A percentile compares a stretch with the other conserved stretches of the same genome.
phyloP scores from a whole-genome alignment of 2,329 filamentous ascomycete species.

The Cryoendolithus antarcticus region DNA sequence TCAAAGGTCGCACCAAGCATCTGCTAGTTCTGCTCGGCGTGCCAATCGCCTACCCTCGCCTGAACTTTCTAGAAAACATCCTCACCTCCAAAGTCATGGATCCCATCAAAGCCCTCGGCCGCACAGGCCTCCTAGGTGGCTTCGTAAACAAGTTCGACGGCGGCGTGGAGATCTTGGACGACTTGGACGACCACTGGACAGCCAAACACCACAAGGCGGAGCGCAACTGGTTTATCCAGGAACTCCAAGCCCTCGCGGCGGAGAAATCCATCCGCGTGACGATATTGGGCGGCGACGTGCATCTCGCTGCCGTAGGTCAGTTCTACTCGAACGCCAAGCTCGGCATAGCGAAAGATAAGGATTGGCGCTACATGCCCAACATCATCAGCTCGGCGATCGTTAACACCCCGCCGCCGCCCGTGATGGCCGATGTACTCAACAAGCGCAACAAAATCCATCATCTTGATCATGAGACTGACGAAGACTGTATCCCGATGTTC shows the following conservation, averaged over 20 bases:
- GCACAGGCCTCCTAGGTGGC: constrained; percentile 64
- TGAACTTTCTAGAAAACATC: constrained; percentile 51
- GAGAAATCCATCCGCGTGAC: constrained; percentile 87
- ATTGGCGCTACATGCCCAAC: constrained; percentile 95
- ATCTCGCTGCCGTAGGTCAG: constrained; percentile 81
- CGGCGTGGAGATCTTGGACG: constrained; percentile 81
- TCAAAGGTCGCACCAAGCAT: constrained; percentile 77
- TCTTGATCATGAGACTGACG: constrained; percentile 63
- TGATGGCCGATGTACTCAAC: constrained; percentile 85
- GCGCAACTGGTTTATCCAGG: constrained; percentile 73
- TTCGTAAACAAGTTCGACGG: constrained; percentile 85
- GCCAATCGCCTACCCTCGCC: constrained; percentile 34
- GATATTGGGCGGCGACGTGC: constrained; percentile 86
- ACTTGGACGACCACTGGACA: constrained; percentile 95
- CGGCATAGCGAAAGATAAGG: constrained; percentile 70
- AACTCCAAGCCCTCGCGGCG: constrained; percentile 83
- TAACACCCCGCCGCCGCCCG: constrained; percentile 76
- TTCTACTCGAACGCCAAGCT: constrained; percentile 89
- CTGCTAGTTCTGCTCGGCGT: constrained; percentile 78
- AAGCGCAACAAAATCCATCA: constrained; percentile 71
- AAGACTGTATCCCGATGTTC: constrained; percentile 93
- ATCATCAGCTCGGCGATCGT: constrained; percentile 88
- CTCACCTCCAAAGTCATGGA: constrained; percentile 78
- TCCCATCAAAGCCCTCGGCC: constrained; percentile 77
- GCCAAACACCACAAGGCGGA: constrained; percentile 89